These are phyloP conservation scores for Schizophyllum amplum DNA, from an alignment of 1,284 basidiomycete species.

Conservation along the genomic window DNA sequence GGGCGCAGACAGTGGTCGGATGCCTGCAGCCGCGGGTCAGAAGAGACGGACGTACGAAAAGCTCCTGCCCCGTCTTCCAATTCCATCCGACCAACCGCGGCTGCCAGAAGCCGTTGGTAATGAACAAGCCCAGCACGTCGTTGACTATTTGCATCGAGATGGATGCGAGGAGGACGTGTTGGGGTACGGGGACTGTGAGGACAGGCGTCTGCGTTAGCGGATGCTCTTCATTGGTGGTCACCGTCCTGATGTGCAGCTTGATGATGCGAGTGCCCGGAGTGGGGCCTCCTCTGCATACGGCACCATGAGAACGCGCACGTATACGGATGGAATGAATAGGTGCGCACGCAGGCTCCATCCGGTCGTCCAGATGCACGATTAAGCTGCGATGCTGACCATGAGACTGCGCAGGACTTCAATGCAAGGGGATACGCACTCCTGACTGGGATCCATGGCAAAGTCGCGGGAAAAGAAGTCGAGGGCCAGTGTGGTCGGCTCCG, in stretches of 20 bases:
- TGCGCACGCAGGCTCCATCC: too few relatives aligned
- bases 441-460: slow-evolving; percentile 58
- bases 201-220: slow-evolving; percentile 24
- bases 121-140: background rate
- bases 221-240: slow-evolving; percentile 35
- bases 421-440: slow-evolving; percentile 35
- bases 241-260: slow-evolving; percentile 30
- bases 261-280: slow-evolving; percentile 14
- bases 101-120: background rate
- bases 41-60: background rate
- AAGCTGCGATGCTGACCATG: too few relatives aligned
- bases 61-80: background rate
- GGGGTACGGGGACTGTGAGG: slow-evolving; percentile 16
- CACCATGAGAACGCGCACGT: too few relatives aligned
- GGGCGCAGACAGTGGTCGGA: too few relatives aligned
- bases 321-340: background rate
- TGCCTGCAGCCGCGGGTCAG: too few relatives aligned
- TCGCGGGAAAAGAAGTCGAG: slow-evolving; percentile 39
- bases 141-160: slow-evolving; percentile 12
- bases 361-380: background rate
- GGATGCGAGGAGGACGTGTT: slow-evolving; percentile 3
- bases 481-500: slow-evolving; percentile 24
- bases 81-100: background rate
- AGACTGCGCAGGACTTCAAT: too few relatives aligned
- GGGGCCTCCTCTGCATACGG: too few relatives aligned